A percentile compares a stretch with the other conserved stretches of the same genome.
Conservation (phyloP, 179 eudicot genomes). For the Drosera spatulata region DNA sequence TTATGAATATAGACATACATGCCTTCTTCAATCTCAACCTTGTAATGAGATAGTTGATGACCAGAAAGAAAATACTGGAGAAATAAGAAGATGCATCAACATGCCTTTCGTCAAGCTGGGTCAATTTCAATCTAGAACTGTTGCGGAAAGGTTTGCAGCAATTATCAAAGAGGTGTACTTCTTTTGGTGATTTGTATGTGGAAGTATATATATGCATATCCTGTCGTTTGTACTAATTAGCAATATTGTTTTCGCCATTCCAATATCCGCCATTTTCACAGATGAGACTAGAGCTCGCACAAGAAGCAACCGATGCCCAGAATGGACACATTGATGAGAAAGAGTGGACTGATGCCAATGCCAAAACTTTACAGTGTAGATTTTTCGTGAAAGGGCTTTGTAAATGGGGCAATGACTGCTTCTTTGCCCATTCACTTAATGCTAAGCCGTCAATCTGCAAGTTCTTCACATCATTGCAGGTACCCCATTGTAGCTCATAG, state of each 20-base stretch:
- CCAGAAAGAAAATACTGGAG: conserved; percentile 27
- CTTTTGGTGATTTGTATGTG: conserved; percentile 1
- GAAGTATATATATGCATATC: too few species aligned
- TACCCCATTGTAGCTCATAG: conserved; percentile 11
- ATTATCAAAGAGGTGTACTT: conserved; percentile 61
- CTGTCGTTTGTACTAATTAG: too few species aligned
- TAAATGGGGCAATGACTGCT: conserved; percentile 59
- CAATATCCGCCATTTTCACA: conserved; percentile 3
- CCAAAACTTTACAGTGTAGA: conserved; percentile 47
- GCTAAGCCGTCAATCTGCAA: conserved; percentile 60
- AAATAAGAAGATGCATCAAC: conserved; percentile 37
- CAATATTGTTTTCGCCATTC: not conserved
- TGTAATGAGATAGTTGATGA: conserved; percentile 19
- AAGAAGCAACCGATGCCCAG: conserved; percentile 23
- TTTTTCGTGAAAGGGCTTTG: conserved; percentile 59
- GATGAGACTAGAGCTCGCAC: conserved; percentile 47
- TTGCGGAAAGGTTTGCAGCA: conserved; percentile 52
- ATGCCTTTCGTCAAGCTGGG: conserved; percentile 53
- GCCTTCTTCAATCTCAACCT: conserved; percentile 30
- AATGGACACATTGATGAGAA: conserved; percentile 9
- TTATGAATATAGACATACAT: conserved; percentile 45
- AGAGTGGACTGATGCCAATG: conserved; percentile 9
- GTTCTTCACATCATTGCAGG: conserved; percentile 73
- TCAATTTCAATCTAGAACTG: conserved; percentile 29
- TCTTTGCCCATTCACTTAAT: conserved; percentile 61